A percentile compares a stretch with the other conserved stretches of the same genome.
Conservation (phyloP, 179 eudicot species). For the Carnegiea gigantea region DNA sequence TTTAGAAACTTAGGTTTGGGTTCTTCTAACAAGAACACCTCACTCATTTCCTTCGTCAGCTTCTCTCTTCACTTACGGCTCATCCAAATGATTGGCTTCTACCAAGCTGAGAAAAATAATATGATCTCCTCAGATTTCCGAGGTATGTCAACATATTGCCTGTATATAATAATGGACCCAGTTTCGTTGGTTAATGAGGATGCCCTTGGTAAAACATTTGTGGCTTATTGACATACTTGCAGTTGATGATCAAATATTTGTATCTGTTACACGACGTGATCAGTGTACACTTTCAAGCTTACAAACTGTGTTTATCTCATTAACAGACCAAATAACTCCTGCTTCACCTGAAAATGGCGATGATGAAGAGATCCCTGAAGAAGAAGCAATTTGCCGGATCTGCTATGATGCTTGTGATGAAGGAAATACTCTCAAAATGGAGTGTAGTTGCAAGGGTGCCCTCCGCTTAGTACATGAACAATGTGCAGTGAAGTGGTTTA, state of each 20-base stretch:
- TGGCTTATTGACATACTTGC: neutral
- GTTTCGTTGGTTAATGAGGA: neutral
- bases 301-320: neutral
- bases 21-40: too few relatives aligned
- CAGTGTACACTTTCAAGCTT: neutral
- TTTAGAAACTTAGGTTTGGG: too few relatives aligned
- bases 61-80: too few relatives aligned
- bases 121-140: too few relatives aligned
- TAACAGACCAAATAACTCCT: slow-evolving; percentile 52
- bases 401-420: slow-evolving; percentile 79
- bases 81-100: too few relatives aligned
- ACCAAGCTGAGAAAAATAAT: too few relatives aligned
- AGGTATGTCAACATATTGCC: too few relatives aligned
- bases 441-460: slow-evolving; percentile 94
- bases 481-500: slow-evolving; percentile 90
- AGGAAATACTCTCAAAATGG: slow-evolving; percentile 82
- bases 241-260: neutral
- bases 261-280: neutral
- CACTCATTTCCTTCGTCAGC: too few relatives aligned
- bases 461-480: slow-evolving; percentile 85
- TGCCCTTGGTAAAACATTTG: neutral
- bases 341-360: slow-evolving; percentile 44
- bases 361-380: slow-evolving; percentile 88
- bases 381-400: slow-evolving; percentile 89
- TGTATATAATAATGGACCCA: too few relatives aligned